Evolutionary conservation across 768 basidiomycete species (phyloP).

Genomic region (Amanita polypyramis): DNA sequence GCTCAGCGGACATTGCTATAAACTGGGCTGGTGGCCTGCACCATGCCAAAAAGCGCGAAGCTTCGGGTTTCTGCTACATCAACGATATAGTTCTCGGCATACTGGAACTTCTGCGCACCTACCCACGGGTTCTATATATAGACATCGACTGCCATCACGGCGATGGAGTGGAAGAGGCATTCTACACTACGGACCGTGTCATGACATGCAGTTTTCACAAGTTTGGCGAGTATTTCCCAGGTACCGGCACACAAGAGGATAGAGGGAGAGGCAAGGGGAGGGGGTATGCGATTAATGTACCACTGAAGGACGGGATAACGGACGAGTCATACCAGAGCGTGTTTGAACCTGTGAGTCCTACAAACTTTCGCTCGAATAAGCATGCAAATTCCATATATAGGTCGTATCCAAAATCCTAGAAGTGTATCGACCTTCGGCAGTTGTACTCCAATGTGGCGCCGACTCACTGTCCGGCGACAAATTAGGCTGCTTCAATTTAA

Average conservation of each 20-base stretch:
- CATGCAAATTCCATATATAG: constrained; percentile 25
- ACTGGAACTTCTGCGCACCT: constrained; percentile 79
- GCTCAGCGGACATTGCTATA: constrained; percentile 84
- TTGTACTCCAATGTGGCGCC: constrained; percentile 91
- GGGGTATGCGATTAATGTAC: constrained; percentile 88
- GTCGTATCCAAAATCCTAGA: constrained; percentile 80
- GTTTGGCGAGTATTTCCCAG: constrained; percentile 92
- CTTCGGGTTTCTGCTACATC: constrained; percentile 97
- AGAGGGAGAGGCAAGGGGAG: constrained; percentile 75
- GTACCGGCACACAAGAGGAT: constrained; percentile 79
- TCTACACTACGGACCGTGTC: constrained; percentile 94
- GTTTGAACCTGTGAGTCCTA: constrained; percentile 76
- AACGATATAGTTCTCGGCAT: constrained; percentile 96
- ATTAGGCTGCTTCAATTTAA: constrained; percentile 91
- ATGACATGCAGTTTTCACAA: constrained; percentile 98
- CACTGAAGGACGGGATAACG: constrained; percentile 87
- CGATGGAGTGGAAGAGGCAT: constrained; percentile 97
- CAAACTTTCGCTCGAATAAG: constrained; percentile 5
- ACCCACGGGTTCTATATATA: constrained; percentile 87
- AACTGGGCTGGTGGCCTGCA: constrained; percentile 99
- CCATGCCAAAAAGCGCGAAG: constrained; percentile 99
- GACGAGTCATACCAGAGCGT: constrained; percentile 81
- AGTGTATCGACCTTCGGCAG: constrained; percentile 76
- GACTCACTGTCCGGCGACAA: constrained; percentile 95
- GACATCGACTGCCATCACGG: constrained; percentile 99